A percentile compares a stretch with the other conserved stretches of the same genome.
Evolutionary conservation across 192 early-diverging fungal genomes (phyloP).

Genomic region (Thamnidium elegans): DNA sequence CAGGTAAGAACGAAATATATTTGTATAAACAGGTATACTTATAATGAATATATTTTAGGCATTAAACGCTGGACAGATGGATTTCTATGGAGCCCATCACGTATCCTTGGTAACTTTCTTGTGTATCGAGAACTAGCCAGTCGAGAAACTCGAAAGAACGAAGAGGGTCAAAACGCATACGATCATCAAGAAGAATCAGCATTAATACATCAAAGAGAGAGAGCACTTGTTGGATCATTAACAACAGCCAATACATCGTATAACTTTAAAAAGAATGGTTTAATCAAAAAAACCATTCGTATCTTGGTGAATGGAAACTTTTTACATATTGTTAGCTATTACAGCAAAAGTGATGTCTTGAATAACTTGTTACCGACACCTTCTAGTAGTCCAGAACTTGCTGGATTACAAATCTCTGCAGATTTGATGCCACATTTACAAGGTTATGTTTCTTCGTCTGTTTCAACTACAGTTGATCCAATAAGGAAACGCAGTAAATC

Average conservation of each 20-base stretch:
- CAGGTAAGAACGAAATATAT: constrained; percentile 7
- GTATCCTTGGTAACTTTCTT: constrained; percentile 65
- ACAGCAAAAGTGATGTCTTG: constrained; percentile 49
- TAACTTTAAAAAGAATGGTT: constrained; percentile 41
- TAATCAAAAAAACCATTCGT: constrained; percentile 68
- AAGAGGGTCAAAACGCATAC: background rate
- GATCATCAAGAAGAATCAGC: constrained; percentile 5
- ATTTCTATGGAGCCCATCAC: constrained; percentile 62
- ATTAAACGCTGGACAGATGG: constrained; percentile 79
- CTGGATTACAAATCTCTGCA: constrained; percentile 50
- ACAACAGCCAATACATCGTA: constrained; percentile 26
- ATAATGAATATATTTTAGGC: constrained; percentile 19
- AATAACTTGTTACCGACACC: constrained; percentile 47
- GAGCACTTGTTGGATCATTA: constrained; percentile 30
- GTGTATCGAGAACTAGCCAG: constrained; percentile 55
- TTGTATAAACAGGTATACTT: background rate
- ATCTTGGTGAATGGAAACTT: constrained; percentile 41
- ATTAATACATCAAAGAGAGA: constrained; percentile 7
- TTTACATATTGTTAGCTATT: constrained; percentile 39
- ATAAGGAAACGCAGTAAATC: background rate
- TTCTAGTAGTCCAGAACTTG: constrained; percentile 46
- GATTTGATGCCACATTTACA: constrained; percentile 34
- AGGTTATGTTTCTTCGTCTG: background rate
- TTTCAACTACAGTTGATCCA: background rate
- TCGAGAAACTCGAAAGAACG: constrained; percentile 21